phyloP scores from a whole-genome alignment of 768 basidiomycete species.

The Pholiota microspora region DNA sequence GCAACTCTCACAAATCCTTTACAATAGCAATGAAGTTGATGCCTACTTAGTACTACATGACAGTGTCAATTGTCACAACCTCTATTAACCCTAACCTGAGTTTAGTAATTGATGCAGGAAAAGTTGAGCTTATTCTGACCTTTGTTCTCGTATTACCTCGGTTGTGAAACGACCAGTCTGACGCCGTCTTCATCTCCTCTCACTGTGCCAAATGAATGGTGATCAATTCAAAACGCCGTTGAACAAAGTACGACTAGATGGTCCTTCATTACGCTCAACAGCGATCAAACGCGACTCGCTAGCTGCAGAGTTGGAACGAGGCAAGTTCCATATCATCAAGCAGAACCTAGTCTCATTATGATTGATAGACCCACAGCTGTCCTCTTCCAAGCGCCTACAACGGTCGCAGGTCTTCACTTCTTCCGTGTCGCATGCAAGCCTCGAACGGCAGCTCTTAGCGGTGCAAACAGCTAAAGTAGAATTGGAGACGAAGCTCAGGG shows the following conservation, averaged over 20 bases:
- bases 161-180: too few relatives aligned
- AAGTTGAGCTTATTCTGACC: too few relatives aligned
- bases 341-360: not conserved
- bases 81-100: too few relatives aligned
- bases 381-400: constrained; percentile 66
- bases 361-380: constrained; percentile 57
- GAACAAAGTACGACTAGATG: constrained; percentile 14
- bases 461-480: constrained; percentile 62
- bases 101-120: too few relatives aligned
- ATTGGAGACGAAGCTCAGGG: constrained; percentile 64
- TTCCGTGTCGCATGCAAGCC: constrained; percentile 55
- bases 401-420: constrained; percentile 63
- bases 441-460: constrained; percentile 67
- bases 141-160: too few relatives aligned
- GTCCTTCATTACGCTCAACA: constrained; percentile 26
- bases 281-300: constrained; percentile 61
- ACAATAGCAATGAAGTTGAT: too few relatives aligned
- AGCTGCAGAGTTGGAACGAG: constrained; percentile 66
- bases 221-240: constrained; percentile 24
- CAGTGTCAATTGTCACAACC: too few relatives aligned
- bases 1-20: too few relatives aligned
- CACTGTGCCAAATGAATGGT: constrained; percentile 11
- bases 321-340: constrained; percentile 26
- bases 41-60: too few relatives aligned
- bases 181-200: not conserved